Evolutionary conservation across 177 flowering plant genomes (phyloP), one percentile per base, ranked within the genome.

Genomic region (Vitis hybrid): DNA sequence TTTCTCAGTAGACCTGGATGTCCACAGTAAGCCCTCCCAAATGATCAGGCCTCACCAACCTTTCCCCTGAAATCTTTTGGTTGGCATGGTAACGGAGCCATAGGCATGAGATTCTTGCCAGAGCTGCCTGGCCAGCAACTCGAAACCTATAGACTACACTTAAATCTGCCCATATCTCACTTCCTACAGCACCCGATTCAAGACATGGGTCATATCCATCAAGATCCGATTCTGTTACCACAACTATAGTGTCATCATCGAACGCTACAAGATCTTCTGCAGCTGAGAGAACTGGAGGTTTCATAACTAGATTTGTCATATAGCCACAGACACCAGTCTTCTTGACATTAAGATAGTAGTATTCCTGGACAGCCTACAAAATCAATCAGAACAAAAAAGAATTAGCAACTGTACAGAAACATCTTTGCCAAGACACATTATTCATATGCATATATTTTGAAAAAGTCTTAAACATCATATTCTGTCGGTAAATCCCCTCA

Each of bases 291-390:
- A 54, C 50, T 5, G 78, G 78, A 15, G 71, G 57, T 70, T 48
- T 78, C 21, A 72, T 51, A 12, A 77, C 56, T 35, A 73, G 64
- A 72, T 69, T 75, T 18, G 70, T 54, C 66, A 40, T 40, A 40
- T 40, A 40, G 46, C 46, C 46, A 40, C 46, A 40, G 46, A 40
- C 6, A 40, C 73, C 66, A 35, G 71, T 58, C 40, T 64, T 78
- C 46, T 78, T 80, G 80, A 88, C 80, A 62, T 40, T 66, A 2
- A 74, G 70, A 62, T 72, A 57, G 82, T 87, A 91, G 70, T 76
- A 94, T 14, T 87, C 87, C 72, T 79, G 84, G 61, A 94, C 93
- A 72, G 98, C 98, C 98, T 94, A 87, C 65, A 70, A 35, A 59
- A 1, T 30, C 6, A 64, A 40, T 40, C 46, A 40, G 9, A 40